A percentile compares a stretch with the other conserved stretches of the same genome.
These are phyloP conservation scores for Aspergillus neoniger DNA, from an alignment of 2,329 filamentous ascomycete species.

Conservation along the genomic window DNA sequence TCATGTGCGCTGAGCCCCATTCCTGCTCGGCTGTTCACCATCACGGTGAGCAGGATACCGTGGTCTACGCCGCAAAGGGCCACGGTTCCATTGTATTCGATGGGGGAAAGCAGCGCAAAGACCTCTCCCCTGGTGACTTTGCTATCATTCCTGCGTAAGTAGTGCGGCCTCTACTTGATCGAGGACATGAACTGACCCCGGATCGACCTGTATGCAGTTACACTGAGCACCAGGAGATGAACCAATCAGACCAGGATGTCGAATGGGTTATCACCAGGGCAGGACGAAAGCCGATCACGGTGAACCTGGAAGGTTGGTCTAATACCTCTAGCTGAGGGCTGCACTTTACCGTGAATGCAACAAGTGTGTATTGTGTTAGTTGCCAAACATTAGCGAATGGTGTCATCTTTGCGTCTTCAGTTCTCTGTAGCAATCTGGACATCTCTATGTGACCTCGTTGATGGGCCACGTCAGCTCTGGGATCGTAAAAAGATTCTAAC, in stretches of 20 bases:
- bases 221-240: neutral
- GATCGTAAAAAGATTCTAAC: too few species aligned
- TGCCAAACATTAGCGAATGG: neutral
- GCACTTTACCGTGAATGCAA: too few species aligned
- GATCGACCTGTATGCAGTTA: neutral
- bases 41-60: neutral
- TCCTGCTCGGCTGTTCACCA: neutral
- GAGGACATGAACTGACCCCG: too few species aligned
- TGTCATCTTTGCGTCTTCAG: too few species aligned
- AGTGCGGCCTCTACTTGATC: neutral
- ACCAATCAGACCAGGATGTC: neutral
- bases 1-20: neutral
- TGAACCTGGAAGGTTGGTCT: neutral
- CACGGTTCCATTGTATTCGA: neutral
- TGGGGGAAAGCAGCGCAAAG: neutral
- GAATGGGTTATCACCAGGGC: neutral
- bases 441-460: too few species aligned
- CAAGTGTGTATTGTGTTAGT: neutral
- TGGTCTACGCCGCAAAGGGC: neutral
- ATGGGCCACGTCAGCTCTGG: too few species aligned
- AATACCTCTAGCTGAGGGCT: neutral
- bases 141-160: slow-evolving; percentile 2
- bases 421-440: too few species aligned
- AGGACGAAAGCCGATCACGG: neutral
- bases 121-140: neutral